Evolutionary conservation across 352 stramenopile genomes (phyloP).

Genomic region (Pythium volutum): DNA sequence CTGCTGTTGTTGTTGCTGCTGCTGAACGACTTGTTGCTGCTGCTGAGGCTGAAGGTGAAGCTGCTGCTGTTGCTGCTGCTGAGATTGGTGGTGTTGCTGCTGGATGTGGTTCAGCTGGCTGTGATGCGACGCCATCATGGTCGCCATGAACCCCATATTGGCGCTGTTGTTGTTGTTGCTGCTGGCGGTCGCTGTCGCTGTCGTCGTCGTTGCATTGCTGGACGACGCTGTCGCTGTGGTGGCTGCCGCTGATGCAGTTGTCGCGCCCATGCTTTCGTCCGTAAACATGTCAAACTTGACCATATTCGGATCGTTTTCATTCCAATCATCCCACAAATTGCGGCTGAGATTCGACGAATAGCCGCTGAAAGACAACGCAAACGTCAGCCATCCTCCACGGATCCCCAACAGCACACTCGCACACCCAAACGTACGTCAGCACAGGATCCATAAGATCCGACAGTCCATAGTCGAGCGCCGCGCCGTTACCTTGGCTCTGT

Average conservation of each 20-base stretch:
- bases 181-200: background rate
- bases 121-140: constrained; percentile 20
- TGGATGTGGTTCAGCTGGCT: background rate
- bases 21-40: constrained; percentile 22
- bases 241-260: background rate
- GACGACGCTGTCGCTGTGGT: background rate
- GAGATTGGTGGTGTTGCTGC: constrained; percentile 18
- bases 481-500: background rate
- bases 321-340: constrained; percentile 89
- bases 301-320: constrained; percentile 69
- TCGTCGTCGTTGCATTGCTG: background rate
- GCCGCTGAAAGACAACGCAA: constrained; percentile 32
- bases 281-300: constrained; percentile 71
- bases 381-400: background rate
- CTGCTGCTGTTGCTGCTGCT: constrained; percentile 16
- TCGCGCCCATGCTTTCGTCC: constrained; percentile 9
- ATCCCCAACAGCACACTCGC: background rate
- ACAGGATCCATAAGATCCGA: constrained; percentile 68
- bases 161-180: background rate
- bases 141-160: constrained; percentile 8
- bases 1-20: constrained; percentile 15
- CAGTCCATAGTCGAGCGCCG: constrained; percentile 34
- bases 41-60: constrained; percentile 14
- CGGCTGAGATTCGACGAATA: constrained; percentile 78
- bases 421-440: constrained; percentile 42